phyloP scores from a whole-genome alignment of 2,329 filamentous ascomycete genomes.

The Camillea tinctor region DNA sequence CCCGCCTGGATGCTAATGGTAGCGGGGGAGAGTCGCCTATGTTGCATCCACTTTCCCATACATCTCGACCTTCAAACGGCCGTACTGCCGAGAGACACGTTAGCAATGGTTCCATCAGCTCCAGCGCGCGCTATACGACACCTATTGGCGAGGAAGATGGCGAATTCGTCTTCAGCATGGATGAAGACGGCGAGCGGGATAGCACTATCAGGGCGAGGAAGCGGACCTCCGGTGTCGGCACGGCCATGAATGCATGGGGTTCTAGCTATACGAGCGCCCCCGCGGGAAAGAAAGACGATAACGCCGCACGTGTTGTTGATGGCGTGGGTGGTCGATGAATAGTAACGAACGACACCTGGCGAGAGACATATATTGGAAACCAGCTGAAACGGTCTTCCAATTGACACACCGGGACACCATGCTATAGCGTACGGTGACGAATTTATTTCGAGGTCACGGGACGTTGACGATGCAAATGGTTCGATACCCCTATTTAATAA shows the following conservation, averaged over 20 bases:
- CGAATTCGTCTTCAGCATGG: slow-evolving; percentile 65
- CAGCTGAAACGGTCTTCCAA: slow-evolving; percentile 5
- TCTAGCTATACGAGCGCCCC: slow-evolving; percentile 35
- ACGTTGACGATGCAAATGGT: neutral
- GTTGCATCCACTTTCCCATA: slow-evolving; percentile 49
- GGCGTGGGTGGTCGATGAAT: slow-evolving; percentile 30
- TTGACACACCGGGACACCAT: neutral
- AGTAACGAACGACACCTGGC: neutral
- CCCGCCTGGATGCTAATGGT: slow-evolving; percentile 48
- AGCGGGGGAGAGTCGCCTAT: slow-evolving; percentile 41
- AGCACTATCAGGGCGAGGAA: slow-evolving; percentile 46
- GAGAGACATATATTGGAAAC: neutral
- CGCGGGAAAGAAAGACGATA: slow-evolving; percentile 31
- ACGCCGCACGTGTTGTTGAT: slow-evolving; percentile 27
- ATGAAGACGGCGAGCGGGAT: slow-evolving; percentile 57
- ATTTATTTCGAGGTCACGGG: neutral
- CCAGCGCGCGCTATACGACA: slow-evolving; percentile 59
- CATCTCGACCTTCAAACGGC: slow-evolving; percentile 40
- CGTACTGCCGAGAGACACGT: slow-evolving; percentile 55
- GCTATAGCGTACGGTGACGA: neutral
- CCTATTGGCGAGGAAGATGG: slow-evolving; percentile 65
- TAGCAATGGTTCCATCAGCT: slow-evolving; percentile 58
- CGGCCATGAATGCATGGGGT: slow-evolving; percentile 28
- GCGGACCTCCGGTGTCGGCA: slow-evolving; percentile 44
- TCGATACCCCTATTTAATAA: neutral